Conservation (phyloP, 2,329 filamentous ascomycete species). For the Annulohypoxylon truncatum region DNA sequence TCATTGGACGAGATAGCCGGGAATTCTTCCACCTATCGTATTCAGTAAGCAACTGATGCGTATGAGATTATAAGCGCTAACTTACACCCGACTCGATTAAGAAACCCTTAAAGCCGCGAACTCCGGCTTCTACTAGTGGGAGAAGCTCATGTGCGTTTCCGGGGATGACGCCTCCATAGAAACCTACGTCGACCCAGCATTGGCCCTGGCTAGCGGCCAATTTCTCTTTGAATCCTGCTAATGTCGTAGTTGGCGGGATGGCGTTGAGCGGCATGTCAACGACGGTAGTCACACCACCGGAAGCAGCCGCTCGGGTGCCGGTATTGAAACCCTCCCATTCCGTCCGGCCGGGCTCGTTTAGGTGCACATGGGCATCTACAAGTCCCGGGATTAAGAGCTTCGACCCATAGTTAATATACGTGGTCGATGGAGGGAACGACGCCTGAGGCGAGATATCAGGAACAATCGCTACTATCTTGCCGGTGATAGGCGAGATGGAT, state of each 20-base stretch:
- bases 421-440: slow-evolving; percentile 76
- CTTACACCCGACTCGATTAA: slow-evolving; percentile 94
- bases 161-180: slow-evolving; percentile 94
- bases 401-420: slow-evolving; percentile 87
- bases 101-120: slow-evolving; percentile 97
- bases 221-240: slow-evolving; percentile 85
- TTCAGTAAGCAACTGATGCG: slow-evolving; percentile 38
- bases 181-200: slow-evolving; percentile 99
- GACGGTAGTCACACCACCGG: slow-evolving; percentile 95
- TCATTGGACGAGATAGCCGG: slow-evolving; percentile 86
- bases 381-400: slow-evolving; percentile 88
- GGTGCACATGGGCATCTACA: slow-evolving; percentile 96
- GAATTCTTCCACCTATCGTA: slow-evolving; percentile 86
- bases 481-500: slow-evolving; percentile 78
- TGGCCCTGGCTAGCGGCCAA: slow-evolving; percentile 83
- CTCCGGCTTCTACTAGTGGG: slow-evolving; percentile 83
- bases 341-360: slow-evolving; percentile 95
- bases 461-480: slow-evolving; percentile 84
- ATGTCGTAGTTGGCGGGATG: slow-evolving; percentile 93
- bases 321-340: slow-evolving; percentile 99
- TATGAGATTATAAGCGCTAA: slow-evolving; percentile 39
- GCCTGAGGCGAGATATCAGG: slow-evolving; percentile 78
- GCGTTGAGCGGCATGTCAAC: slow-evolving; percentile 98
- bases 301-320: slow-evolving; percentile 91
- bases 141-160: slow-evolving; percentile 85